Base-by-base conservation (phyloP, 1,284 basidiomycete species). In the Tilletia caries region DNA sequence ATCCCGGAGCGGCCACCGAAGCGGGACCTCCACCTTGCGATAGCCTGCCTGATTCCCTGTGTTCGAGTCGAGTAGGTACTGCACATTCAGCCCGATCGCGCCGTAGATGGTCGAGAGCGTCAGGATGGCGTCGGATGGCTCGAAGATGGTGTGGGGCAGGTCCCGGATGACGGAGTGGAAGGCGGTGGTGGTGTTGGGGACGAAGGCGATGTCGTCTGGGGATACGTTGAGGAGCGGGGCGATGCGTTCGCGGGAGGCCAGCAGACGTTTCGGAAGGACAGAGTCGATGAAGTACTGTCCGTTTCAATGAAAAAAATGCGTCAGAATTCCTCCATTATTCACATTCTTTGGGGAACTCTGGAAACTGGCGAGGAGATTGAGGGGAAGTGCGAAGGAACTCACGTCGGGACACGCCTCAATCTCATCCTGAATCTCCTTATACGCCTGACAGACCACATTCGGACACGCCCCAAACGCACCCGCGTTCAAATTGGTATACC, bases 121-220 rank as follows among this genome's bases (percentile, higher is more conserved):
- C 46, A 83, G 70, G 20, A 84, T 71, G 12, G 71, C 74, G 48
- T 84, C 82, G 5, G 74, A 71, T 43, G 78, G 70, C 48, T 76
- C 37, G 79, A 78, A 83, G 15, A 29, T 18, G 0, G 66, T 67
- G 2, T 71, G 68, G 29, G 75, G 71, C 29, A 84, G 27, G 5
- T 75, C 76, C 0, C 80, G 68, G 18, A 84, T 44, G 0, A 80
- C 78, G 2, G 71, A 71, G 67, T 83, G 83, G 69, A 83, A 75
- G 12, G 80, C 83, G 1, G 71, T 72, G 8, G 83, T 83, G 1
- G 82, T 78, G 64, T 83, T 83, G 34, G 70, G 48, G 3, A 84
- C 76, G 41, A 84, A 70, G 44, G 80, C 82, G 1, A 84, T 34
- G 52, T 83, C 79, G 27, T 71, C 68, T 25, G 58, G 34, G 6